Percentiles rank a stretch among this genome's conserved stretches.
Evolutionary conservation across 139 green algal species (phyloP).

Genomic region (Chlorella sp.): DNA sequence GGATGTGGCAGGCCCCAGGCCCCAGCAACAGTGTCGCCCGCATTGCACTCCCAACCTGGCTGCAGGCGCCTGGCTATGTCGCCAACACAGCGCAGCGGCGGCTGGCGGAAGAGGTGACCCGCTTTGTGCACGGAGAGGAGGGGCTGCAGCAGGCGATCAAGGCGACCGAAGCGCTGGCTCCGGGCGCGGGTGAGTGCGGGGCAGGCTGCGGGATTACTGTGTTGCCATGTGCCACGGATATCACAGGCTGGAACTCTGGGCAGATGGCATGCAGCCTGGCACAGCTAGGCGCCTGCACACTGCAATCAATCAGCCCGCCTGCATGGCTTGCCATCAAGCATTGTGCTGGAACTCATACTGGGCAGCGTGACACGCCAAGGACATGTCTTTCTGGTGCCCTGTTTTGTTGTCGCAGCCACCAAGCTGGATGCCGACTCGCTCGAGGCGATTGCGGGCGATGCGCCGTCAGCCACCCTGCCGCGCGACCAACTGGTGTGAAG

Average conservation of each 20-base stretch:
- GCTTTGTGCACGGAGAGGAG: constrained; percentile 95
- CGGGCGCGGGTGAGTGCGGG: constrained; percentile 2
- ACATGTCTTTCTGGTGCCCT: no score
- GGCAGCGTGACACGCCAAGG: no score
- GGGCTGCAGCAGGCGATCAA: constrained; percentile 88
- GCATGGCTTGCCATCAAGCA: no score
- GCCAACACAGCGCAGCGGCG: constrained; percentile 90
- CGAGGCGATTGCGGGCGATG: constrained; percentile 78
- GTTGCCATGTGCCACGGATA: no score
- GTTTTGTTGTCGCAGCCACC: constrained; percentile 64
- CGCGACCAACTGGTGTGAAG: constrained; percentile 59
- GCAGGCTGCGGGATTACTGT: not conserved
- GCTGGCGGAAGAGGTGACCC: constrained; percentile 94
- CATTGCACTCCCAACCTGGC: not conserved
- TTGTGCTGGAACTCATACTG: no score
- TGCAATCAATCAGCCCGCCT: no score
- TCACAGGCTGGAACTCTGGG: no score
- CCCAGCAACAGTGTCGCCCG: no score
- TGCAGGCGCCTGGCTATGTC: constrained; percentile 62
- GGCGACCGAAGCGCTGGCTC: constrained; percentile 78
- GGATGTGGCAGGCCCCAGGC: no score
- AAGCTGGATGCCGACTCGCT: constrained; percentile 82
- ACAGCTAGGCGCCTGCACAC: no score
- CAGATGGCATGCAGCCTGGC: no score
- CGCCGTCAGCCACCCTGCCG: constrained; percentile 67